phyloP scores from a whole-genome alignment of 2,329 filamentous ascomycete species.

The Colletotrichum sp. region DNA sequence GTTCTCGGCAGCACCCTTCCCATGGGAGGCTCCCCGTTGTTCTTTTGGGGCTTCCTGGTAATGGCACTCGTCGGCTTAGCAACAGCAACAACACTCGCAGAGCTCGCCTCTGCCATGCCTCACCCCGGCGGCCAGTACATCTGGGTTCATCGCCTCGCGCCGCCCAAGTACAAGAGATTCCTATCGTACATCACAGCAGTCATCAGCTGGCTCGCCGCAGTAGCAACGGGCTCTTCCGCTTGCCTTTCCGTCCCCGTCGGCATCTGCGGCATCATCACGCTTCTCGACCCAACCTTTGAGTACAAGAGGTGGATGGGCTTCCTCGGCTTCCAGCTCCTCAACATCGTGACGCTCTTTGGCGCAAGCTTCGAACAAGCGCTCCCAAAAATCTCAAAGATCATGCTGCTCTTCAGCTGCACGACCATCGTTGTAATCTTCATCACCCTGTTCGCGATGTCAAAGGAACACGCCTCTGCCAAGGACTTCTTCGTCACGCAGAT shows the following conservation, averaged over 20 bases:
- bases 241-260: conserved; percentile 27
- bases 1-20: conserved; percentile 25
- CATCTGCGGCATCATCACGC: conserved; percentile 24
- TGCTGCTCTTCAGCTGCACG: conserved; percentile 29
- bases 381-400: conserved; percentile 28
- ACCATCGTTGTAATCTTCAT: conserved; percentile 28
- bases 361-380: conserved; percentile 28
- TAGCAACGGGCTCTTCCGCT: conserved; percentile 27
- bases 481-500: conserved; percentile 26
- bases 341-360: conserved; percentile 23
- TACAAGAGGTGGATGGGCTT: conserved; percentile 32
- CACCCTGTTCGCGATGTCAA: conserved; percentile 29
- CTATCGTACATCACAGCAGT: conserved; percentile 27
- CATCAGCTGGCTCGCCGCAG: conserved; percentile 30
- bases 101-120: conserved; percentile 32
- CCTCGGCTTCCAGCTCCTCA: conserved; percentile 29
- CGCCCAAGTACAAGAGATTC: conserved; percentile 13
- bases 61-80: conserved; percentile 28
- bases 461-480: conserved; percentile 16
- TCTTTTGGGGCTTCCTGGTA: conserved; percentile 30
- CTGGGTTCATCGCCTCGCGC: conserved; percentile 29
- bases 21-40: conserved; percentile 27
- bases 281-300: conserved; percentile 27
- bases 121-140: conserved; percentile 32
- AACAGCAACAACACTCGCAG: conserved; percentile 29